Conservation (phyloP, 2,329 filamentous ascomycete genomes). For the Elsinoe perseae region DNA sequence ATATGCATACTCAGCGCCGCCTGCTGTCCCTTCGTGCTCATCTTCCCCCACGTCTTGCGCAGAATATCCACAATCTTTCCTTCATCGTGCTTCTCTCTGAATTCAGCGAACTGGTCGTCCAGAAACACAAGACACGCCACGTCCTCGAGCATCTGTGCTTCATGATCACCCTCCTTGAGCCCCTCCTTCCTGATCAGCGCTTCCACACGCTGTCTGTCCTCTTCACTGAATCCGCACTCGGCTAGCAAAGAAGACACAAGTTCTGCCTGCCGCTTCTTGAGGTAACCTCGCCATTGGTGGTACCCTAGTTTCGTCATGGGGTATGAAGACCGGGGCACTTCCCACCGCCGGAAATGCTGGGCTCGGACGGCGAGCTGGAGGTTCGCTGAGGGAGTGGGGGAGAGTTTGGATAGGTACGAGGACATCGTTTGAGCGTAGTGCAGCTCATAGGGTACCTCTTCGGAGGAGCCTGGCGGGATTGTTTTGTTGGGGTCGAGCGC, state of each 20-base stretch:
- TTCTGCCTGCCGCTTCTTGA: constrained; percentile 64
- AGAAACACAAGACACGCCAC: constrained; percentile 81
- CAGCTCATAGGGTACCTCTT: constrained; percentile 62
- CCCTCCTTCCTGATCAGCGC: constrained; percentile 73
- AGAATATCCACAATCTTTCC: constrained; percentile 67
- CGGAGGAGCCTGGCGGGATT: constrained; percentile 32
- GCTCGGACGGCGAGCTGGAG: constrained; percentile 71
- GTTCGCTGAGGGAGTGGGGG: constrained; percentile 55
- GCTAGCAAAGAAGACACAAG: constrained; percentile 49
- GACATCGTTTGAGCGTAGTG: constrained; percentile 78
- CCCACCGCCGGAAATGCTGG: constrained; percentile 81
- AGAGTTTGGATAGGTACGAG: constrained; percentile 56
- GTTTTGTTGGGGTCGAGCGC: constrained; percentile 56
- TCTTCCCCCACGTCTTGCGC: constrained; percentile 69
- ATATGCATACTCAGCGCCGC: constrained; percentile 60
- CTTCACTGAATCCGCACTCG: constrained; percentile 42
- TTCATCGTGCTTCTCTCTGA: constrained; percentile 66
- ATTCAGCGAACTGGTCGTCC: constrained; percentile 77
- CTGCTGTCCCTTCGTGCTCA: constrained; percentile 55
- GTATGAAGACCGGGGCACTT: constrained; percentile 65
- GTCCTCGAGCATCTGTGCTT: constrained; percentile 73
- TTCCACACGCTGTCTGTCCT: constrained; percentile 55
- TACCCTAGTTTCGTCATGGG: constrained; percentile 70
- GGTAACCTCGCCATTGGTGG: constrained; percentile 66
- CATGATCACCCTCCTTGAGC: constrained; percentile 52